Conservation (phyloP, 2,329 filamentous ascomycete species). For the Penicillium sp. region DNA sequence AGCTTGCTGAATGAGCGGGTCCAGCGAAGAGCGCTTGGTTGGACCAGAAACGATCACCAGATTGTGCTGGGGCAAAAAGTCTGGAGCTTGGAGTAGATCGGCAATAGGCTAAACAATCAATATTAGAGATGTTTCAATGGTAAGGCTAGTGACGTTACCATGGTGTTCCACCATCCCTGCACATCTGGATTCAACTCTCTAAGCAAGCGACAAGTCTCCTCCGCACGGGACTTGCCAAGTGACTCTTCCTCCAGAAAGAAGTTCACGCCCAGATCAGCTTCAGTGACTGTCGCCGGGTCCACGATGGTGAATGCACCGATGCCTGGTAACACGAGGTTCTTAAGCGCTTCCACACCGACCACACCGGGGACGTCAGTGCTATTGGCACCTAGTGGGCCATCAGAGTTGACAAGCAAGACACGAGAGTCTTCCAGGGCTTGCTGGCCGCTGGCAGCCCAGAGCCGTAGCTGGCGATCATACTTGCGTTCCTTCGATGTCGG, state of each 20-base stretch:
- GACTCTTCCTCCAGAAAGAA: constrained; percentile 86
- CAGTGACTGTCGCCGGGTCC: constrained; percentile 70
- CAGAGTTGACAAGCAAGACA: constrained; percentile 81
- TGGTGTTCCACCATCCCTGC: constrained; percentile 62
- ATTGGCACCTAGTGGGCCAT: constrained; percentile 35
- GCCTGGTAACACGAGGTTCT: constrained; percentile 93
- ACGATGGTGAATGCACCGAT: constrained; percentile 89
- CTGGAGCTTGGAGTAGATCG: constrained; percentile 35
- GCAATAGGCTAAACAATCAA: constrained; percentile 28
- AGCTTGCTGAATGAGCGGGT: constrained; percentile 49
- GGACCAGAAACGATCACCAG: constrained; percentile 60
- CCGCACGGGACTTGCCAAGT: constrained; percentile 71
- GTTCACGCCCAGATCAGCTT: constrained; percentile 86
- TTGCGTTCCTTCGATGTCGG: constrained; percentile 65
- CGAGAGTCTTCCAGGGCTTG: constrained; percentile 84
- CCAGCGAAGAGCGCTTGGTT: constrained; percentile 50
- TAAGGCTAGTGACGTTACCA: constrained; percentile 40
- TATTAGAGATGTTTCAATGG: not conserved
- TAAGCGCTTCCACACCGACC: constrained; percentile 83
- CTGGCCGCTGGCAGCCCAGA: constrained; percentile 93
- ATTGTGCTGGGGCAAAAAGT: constrained; percentile 49
- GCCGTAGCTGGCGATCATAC: constrained; percentile 89
- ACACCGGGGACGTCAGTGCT: constrained; percentile 63
- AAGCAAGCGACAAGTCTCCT: constrained; percentile 70
- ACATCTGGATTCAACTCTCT: constrained; percentile 92